phyloP scores from a whole-genome alignment of 1,139 yeast genomes.

The Blastobotrys proliferans region DNA sequence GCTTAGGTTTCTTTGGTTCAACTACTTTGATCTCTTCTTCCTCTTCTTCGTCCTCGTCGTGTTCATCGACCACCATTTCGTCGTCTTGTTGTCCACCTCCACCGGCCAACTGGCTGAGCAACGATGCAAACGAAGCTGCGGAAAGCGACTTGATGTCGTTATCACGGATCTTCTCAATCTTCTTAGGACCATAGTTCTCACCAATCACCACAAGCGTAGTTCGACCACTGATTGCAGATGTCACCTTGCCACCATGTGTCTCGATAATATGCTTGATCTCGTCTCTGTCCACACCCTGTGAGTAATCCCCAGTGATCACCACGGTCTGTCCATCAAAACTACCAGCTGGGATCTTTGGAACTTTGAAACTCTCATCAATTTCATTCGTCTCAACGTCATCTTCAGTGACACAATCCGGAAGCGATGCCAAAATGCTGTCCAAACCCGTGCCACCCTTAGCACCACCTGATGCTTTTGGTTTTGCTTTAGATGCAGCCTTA shows the following conservation, averaged over 20 bases:
- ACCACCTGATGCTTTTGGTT: slow-evolving; percentile 8
- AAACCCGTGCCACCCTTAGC: no score
- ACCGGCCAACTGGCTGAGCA: slow-evolving; percentile 77
- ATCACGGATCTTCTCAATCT: slow-evolving; percentile 72
- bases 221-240: slow-evolving; percentile 78
- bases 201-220: slow-evolving; percentile 91
- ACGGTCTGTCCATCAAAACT: slow-evolving; percentile 84
- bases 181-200: slow-evolving; percentile 94
- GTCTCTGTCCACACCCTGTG: slow-evolving; percentile 75
- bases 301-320: slow-evolving; percentile 84
- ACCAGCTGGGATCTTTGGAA: slow-evolving; percentile 76
- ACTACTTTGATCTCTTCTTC: no score
- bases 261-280: slow-evolving; percentile 75
- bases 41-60: no score
- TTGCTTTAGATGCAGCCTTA: slow-evolving; percentile 2
- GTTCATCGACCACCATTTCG: no score
- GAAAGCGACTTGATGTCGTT: slow-evolving; percentile 74
- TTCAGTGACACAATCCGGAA: no score
- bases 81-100: no score
- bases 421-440: no score
- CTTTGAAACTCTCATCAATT: slow-evolving; percentile 32
- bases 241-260: slow-evolving; percentile 89
- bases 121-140: slow-evolving; percentile 77
- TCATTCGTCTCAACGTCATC: background rate
- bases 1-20: background rate